Conservation (phyloP, 768 basidiomycete genomes). For the Pleurotus sapidus region DNA sequence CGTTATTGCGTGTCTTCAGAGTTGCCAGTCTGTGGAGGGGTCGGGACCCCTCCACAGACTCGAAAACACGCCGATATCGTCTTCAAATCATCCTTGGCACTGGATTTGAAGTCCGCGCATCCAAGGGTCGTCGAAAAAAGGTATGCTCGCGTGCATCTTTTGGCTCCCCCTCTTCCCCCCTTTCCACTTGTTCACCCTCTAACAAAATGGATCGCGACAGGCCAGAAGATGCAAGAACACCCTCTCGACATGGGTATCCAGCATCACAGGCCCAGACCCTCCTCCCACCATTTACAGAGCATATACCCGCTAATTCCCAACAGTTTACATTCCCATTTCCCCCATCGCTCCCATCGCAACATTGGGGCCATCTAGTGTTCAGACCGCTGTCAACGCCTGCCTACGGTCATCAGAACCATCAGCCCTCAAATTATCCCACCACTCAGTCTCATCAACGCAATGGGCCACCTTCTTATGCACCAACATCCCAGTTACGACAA, state of each 20-base stretch:
- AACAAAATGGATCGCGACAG: neutral
- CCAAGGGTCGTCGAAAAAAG: neutral
- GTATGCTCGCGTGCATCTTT: neutral
- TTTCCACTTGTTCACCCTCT: neutral
- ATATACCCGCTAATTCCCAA: neutral
- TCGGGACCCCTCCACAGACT: neutral
- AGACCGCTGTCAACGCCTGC: neutral
- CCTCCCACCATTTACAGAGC: neutral
- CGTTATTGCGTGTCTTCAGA: neutral
- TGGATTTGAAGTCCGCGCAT: neutral
- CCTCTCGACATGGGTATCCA: neutral
- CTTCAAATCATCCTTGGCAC: neutral
- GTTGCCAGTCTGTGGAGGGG: neutral
- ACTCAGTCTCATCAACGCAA: neutral
- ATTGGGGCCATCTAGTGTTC: no score
- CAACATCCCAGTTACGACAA: neutral
- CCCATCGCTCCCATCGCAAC: no score
- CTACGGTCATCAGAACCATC: neutral
- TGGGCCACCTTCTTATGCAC: neutral
- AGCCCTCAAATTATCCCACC: neutral
- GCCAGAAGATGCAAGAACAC: neutral
- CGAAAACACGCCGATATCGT: neutral
- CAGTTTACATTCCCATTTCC: neutral
- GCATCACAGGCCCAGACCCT: neutral
- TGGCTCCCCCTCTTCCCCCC: neutral